Base-by-base conservation (phyloP, 1,139 yeast species). In the Wickerhamomyces sp. region DNA sequence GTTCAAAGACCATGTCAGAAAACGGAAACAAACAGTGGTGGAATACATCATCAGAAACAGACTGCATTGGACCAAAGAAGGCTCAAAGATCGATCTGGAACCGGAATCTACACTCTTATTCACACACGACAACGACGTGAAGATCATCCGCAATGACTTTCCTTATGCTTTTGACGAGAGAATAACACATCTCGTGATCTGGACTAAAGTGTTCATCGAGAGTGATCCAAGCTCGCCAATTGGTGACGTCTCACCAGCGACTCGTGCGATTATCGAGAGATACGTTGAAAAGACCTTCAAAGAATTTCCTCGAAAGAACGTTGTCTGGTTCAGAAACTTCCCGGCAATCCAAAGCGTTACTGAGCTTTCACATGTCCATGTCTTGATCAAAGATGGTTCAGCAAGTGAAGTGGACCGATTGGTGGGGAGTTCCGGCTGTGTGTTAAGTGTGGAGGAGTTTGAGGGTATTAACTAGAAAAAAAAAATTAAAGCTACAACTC, bases 311-410 rank as follows among this genome's bases (percentile, higher is more conserved):
- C 41, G 58, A 37, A 62, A 63, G 6, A 55, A 70, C 35, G 49
- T 78, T 11, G 49, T 66, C 4, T 78, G 85, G 85, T 78, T 78
- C 55, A 68, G 77, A 45, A 78, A 78, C 49, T 78, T 80, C 75
- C 69, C 74, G 6, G 63, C 70, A 7, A 56, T 78, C 28, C 85
- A 78, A 50, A 74, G 82, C 47, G 78, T 78, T 7, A 65, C 64
- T 41, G 64, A 70, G 22, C 61, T 78, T 23, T 75, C 82, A 29
- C 85, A 78, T 51, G 59, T 78, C 16, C 85, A 78, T 52, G 72
- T 78, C 1, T 48, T 77, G 23, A 50, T 77, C 14, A 64, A 59
- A 34, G 72, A 66, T 16, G 47, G 67, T 23, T 11, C 26, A 7
- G 17, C 28, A 10, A 15, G 29, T 5, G 8, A 22, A 3, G 14